Evolutionary conservation across 139 green algal species (phyloP), one percentile per base, ranked within the genome.

Genomic region (Picochlorum sp.): DNA sequence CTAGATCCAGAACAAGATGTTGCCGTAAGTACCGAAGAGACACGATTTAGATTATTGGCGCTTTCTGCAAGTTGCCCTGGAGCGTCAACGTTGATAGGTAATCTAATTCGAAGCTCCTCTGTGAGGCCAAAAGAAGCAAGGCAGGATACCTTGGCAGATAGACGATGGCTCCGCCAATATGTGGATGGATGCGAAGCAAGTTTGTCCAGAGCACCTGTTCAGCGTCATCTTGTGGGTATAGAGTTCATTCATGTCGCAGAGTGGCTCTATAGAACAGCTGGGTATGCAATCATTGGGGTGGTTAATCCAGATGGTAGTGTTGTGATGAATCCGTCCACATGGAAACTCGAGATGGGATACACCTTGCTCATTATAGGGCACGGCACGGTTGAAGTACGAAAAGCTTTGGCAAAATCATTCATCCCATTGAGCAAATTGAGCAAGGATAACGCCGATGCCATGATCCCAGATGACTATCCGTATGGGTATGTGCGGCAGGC

Each of bases 101-200:
- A 92, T 65, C 75, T 94, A 54, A 60, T 92, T 47, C 74, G 78
- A 34, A 58, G 56, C 15, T 73, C 65, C 3, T 45, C 49, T 7
- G 65, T 86, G 45, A 51, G 49, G 0, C 52, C 76, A 18, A 34
- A 50, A 13, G 67, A 81, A 44, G 47, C 47, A 20, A 55, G 65
- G 30, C 31, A 70, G 24, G 28, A 26, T 41, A 74, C 68, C 4
- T 60, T 89, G 30, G 81, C 79, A 2, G 83, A 77, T 15, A 66
- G 83, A 2, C 24, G 71, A 38, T 94, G 87, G 87, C 80, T 91
- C 73, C 73, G 84, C 1, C 60, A 75, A 51, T 94, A 92, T 71
- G 70, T 84, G n/a, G 80, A 88, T 45, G 86, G 87, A 59, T 89
- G 81, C 69, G 74, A 66, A 10, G 72, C 72, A 58, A 66, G 77